Conservation (phyloP, 257 asterid genomes). For the Salvia miltiorrhiza region DNA sequence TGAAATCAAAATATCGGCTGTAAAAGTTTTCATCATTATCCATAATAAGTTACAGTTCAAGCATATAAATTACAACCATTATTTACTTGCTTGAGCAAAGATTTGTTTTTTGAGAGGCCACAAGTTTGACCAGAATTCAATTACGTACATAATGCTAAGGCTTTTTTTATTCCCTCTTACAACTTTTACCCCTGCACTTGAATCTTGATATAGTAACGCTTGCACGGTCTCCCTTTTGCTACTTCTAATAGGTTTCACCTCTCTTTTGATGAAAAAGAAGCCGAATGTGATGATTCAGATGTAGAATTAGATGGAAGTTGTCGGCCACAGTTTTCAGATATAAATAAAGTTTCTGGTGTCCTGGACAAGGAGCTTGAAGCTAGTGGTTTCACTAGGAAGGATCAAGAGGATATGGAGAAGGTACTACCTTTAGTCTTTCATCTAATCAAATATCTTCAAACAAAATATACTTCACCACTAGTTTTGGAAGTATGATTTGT, state of each 20-base stretch:
- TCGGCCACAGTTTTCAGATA: slow-evolving; percentile 67
- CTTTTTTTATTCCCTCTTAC: neutral
- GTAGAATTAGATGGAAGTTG: slow-evolving; percentile 47
- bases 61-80: neutral
- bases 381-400: slow-evolving; percentile 90
- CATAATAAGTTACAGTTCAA: neutral
- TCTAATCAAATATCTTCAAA: neutral
- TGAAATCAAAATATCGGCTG: neutral
- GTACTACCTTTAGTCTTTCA: slow-evolving; percentile 31
- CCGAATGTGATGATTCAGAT: slow-evolving; percentile 45
- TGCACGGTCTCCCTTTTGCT: neutral
- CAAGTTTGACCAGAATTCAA: neutral
- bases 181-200: neutral
- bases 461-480: neutral
- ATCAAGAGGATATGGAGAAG: slow-evolving; percentile 76
- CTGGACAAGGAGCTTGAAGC: slow-evolving; percentile 97
- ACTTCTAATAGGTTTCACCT: slow-evolving; percentile 56
- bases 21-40: neutral
- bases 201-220: slow-evolving; percentile 4
- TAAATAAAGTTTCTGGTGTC: slow-evolving; percentile 62
- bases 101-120: neutral
- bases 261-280: slow-evolving; percentile 52
- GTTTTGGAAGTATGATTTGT: neutral
- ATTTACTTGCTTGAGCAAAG: neutral
- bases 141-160: neutral